Percentiles rank a stretch among this genome's conserved stretches.
These are phyloP conservation scores for Aegilops sharonensis DNA, from an alignment of 176 grass and related monocot genomes.

Conservation along the genomic window DNA sequence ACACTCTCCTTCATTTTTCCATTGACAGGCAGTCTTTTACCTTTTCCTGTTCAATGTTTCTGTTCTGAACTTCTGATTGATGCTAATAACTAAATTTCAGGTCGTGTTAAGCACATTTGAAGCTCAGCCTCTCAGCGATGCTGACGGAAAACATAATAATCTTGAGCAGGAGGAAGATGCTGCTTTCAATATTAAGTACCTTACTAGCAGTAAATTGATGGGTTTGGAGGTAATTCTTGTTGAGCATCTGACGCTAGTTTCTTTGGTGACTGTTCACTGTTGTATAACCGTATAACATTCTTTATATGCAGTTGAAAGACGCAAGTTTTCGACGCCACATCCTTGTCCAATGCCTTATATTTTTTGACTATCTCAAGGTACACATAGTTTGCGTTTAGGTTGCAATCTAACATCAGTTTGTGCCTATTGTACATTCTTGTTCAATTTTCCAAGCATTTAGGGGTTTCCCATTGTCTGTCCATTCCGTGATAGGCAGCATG, in stretches of 20 bases:
- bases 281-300: slow-evolving; percentile 18
- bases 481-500: background rate
- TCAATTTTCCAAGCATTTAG: background rate
- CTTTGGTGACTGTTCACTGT: background rate
- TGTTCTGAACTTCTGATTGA: slow-evolving; percentile 19
- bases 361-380: slow-evolving; percentile 96
- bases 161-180: slow-evolving; percentile 84
- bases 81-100: slow-evolving; percentile 37
- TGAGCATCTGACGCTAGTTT: background rate
- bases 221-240: slow-evolving; percentile 84
- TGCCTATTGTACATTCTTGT: slow-evolving; percentile 1
- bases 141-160: slow-evolving; percentile 87
- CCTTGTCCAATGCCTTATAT: slow-evolving; percentile 96
- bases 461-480: background rate
- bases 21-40: background rate
- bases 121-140: slow-evolving; percentile 89
- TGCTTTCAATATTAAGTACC: slow-evolving; percentile 93
- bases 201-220: slow-evolving; percentile 98
- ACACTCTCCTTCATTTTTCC: slow-evolving; percentile 16
- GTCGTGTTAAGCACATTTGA: slow-evolving; percentile 96
- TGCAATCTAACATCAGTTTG: background rate
- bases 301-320: slow-evolving; percentile 81
- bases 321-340: slow-evolving; percentile 96
- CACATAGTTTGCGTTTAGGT: slow-evolving; percentile 13
- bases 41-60: slow-evolving; percentile 19